phyloP scores from a whole-genome alignment of 345 rosid genomes.

The Eucalyptus curtisii region DNA sequence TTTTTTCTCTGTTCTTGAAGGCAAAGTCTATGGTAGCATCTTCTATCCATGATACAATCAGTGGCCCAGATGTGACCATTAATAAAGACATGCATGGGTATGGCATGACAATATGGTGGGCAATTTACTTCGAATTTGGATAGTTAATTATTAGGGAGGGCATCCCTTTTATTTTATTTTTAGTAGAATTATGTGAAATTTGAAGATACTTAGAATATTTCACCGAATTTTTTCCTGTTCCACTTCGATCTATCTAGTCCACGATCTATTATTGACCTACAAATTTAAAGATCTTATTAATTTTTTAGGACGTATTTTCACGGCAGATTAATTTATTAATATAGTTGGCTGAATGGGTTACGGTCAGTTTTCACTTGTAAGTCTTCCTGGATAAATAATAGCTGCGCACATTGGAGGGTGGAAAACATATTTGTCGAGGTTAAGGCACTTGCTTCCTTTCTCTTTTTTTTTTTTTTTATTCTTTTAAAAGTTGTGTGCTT shows the following conservation, averaged over 20 bases:
- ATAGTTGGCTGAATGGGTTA: neutral
- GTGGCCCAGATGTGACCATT: neutral
- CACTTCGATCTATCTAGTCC: too few relatives aligned
- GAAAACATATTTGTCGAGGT: neutral
- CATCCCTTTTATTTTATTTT: too few relatives aligned
- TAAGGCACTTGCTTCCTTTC: neutral
- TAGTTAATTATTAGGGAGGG: too few relatives aligned
- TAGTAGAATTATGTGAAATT: too few relatives aligned
- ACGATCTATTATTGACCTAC: too few relatives aligned
- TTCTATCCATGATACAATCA: neutral
- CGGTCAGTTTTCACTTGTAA: too few relatives aligned
- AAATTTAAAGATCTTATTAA: too few relatives aligned
- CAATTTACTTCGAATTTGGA: too few relatives aligned
- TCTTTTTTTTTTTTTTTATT: too few relatives aligned
- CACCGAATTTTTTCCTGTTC: too few relatives aligned
- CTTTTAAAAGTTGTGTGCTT: neutral
- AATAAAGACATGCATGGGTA: neutral
- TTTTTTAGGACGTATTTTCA: neutral
- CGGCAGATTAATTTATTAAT: neutral
- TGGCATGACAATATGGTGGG: neutral
- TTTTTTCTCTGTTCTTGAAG: neutral
- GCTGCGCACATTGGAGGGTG: neutral
- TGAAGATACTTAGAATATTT: too few relatives aligned
- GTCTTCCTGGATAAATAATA: neutral
- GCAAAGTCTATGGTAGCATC: neutral